Evolutionary conservation across 176 grass and related monocot genomes (phyloP), one percentile per base, ranked within the genome.

Genomic region (Zoysia japonica): DNA sequence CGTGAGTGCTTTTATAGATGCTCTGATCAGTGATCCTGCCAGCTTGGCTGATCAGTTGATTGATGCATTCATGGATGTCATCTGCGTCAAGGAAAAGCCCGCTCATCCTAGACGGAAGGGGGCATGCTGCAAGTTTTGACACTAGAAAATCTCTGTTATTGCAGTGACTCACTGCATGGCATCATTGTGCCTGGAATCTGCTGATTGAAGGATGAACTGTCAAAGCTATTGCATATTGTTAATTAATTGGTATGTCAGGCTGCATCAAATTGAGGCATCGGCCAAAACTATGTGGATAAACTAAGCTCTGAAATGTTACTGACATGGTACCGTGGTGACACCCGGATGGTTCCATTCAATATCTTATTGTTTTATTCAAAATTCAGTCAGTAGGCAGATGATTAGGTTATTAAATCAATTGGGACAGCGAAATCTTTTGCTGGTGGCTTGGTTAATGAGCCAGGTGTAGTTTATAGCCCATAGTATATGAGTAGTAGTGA

Each of bases 31-130:
- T 2, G 94, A 97, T 47, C 94, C 94, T 11, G 72, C 82, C 2
- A 90, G 89, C 83, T 71, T 97, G 72, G 94, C 90, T 13, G 77
- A 85, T 38, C 94, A 97, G 49, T 76, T 97, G 37, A 68, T 82
- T 1, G 89, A 97, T 78, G 70, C 91, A 67, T 97, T 97, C 63
- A 87, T 66, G 85, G 94, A 97, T 40, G 74, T 84, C 10, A 62
- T 97, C 60, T 91, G 72, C 72, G 70, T 83, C 72, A 94, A 92
- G 77, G 89, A 97, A 85, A 94, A 88, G 45, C 65, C 70, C 4
- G 19, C 81, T 67, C 76, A 51, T n/a, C 56, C 72, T 44, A 73
- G 61, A 37, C 64, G 67, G 39, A 94, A 79, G 56, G 85, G 72
- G 42, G 69, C 72, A 46, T 92, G 89, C 85, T 85, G 61, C 41